Evolutionary conservation across 371 early-diverging fungal species (phyloP), one percentile per base, ranked within the genome.

Genomic region (Mortierella sp.): DNA sequence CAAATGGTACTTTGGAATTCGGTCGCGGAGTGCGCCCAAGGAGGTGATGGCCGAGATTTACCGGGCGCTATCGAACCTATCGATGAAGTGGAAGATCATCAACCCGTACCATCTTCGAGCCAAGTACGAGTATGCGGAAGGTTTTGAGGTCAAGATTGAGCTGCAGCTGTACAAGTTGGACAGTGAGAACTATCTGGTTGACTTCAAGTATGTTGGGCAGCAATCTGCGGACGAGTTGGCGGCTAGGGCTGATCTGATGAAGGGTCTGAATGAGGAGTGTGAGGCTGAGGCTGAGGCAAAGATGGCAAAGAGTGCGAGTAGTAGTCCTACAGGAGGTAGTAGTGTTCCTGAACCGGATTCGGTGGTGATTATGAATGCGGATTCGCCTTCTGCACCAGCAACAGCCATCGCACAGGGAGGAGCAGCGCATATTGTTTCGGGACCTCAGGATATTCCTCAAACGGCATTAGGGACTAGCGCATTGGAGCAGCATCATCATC

Each of bases 1-100:
- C 5, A 90, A 94, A 83, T 98, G 99, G 99, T 98, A 99, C 89
- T 98, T 98, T 90, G 99, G 99, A 31, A 98, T 99, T 78, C 94
- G 99, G 70, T 97, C 97, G 31, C 91, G 95, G 82, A 95, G 95
- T 82, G 95, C 96, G 37, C 98, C 98, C 0, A 91, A 93, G 74
- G 98, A 98, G 83, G 98, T 99, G n/a, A 98, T 98, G 99, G 91
- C 96, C 11, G 98, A 99, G 83, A 97, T 98, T 11, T 99, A 96
- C 89, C 93, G 95, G 31, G 98, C 98, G 0, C 88, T 99, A 67
- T 92, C 93, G 77, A 96, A 96, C 83, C 91, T 96, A 50, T 93
- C 94, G 46, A 97, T 99, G 94, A 92, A 94, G 88, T 99, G 99
- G 99, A 96, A 96, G 87, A 91, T 93, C 31, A 89, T 98, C 71